phyloP scores from a whole-genome alignment of 2,329 filamentous ascomycete species.

The Arthrobotrys megalospora region DNA sequence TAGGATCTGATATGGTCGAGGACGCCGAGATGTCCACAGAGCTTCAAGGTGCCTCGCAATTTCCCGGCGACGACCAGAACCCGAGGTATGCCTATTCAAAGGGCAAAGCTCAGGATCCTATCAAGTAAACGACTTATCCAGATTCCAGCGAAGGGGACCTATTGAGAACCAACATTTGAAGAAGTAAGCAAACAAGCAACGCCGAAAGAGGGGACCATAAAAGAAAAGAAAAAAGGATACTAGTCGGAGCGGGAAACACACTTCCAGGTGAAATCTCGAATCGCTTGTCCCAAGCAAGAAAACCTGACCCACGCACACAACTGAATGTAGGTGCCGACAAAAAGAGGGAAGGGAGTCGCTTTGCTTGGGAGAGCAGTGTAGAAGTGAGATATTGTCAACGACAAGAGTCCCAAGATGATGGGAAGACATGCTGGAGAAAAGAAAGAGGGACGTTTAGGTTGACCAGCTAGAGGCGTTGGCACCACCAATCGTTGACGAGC shows the following conservation, averaged over 20 bases:
- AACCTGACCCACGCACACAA: slow-evolving; percentile 58
- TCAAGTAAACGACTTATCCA: slow-evolving; percentile 22
- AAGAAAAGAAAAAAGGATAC: slow-evolving; percentile 29
- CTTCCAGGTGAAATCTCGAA: slow-evolving; percentile 52
- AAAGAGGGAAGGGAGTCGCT: slow-evolving; percentile 40
- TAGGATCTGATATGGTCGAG: neutral
- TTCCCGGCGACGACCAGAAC: slow-evolving; percentile 18
- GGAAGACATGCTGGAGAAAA: slow-evolving; percentile 54
- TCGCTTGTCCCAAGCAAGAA: slow-evolving; percentile 58
- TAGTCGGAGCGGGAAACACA: slow-evolving; percentile 41
- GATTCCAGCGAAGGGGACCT: slow-evolving; percentile 36
- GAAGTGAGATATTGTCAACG: slow-evolving; percentile 48
- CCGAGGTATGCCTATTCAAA: slow-evolving; percentile 22
- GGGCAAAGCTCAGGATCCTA: slow-evolving; percentile 21
- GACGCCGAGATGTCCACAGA: neutral
- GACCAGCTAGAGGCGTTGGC: slow-evolving; percentile 53
- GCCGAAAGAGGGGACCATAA: slow-evolving; percentile 53
- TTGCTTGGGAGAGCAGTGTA: slow-evolving; percentile 55
- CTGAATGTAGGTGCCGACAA: slow-evolving; percentile 46
- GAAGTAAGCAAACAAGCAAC: slow-evolving; percentile 58
- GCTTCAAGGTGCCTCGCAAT: slow-evolving; percentile 12
- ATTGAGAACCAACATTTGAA: slow-evolving; percentile 43
- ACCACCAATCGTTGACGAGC: slow-evolving; percentile 56
- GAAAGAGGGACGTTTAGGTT: slow-evolving; percentile 37
- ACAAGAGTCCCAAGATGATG: slow-evolving; percentile 58